phyloP scores from a whole-genome alignment of 1,284 basidiomycete species.

The Cystobasidium slooffiae region DNA sequence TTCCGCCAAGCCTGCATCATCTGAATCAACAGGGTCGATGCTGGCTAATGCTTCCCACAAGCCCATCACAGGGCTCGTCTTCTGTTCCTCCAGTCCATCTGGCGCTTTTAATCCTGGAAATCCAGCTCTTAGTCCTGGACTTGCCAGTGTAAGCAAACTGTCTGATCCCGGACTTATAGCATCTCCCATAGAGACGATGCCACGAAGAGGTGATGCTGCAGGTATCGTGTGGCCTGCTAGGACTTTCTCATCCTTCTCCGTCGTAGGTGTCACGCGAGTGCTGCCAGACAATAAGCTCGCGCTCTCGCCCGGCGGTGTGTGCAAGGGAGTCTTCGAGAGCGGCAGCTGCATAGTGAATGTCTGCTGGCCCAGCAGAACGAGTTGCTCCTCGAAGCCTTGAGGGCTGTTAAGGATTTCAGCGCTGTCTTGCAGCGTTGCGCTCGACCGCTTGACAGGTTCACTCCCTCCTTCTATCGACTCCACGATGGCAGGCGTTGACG shows the following conservation, averaged over 20 bases:
- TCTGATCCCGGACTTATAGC: background rate
- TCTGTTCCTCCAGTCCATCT: background rate
- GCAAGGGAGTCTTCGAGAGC: no score
- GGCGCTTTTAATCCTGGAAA: background rate
- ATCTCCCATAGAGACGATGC: background rate
- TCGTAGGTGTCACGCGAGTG: no score
- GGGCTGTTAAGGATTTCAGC: slow-evolving; percentile 20
- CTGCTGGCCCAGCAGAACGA: slow-evolving; percentile 8
- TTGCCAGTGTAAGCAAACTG: background rate
- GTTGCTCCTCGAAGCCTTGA: slow-evolving; percentile 22
- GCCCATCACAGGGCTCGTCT: background rate
- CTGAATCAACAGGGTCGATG: slow-evolving; percentile 7
- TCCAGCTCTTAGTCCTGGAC: background rate
- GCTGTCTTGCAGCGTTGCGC: slow-evolving; percentile 10
- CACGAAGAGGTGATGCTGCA: background rate
- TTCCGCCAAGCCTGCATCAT: slow-evolving; percentile 2
- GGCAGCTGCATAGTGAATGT: background rate
- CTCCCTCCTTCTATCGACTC: background rate
- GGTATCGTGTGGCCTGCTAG: no score
- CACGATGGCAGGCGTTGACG: no score
- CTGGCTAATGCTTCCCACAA: slow-evolving; percentile 30
- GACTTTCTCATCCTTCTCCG: no score
- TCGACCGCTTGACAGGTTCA: background rate
- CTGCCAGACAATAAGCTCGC: no score
- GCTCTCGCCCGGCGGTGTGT: no score